These are phyloP conservation scores for Colletotrichum sp. DNA, from an alignment of 2,329 filamentous ascomycete genomes.

Conservation along the genomic window DNA sequence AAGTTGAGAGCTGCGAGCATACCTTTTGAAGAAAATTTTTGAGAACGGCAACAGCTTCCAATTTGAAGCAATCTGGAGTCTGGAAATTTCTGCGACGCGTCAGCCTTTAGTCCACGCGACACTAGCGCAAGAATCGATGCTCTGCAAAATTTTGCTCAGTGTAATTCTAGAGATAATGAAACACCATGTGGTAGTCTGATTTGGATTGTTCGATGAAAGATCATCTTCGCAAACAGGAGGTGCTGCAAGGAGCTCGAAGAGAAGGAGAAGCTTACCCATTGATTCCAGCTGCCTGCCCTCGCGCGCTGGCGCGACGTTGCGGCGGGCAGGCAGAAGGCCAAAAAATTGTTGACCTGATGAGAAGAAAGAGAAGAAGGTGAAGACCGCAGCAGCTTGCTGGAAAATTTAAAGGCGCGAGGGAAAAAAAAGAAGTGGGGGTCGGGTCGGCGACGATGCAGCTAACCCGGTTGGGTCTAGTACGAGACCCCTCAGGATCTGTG, in stretches of 20 bases:
- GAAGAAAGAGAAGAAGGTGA: slow-evolving; percentile 24
- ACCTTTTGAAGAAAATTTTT: slow-evolving; percentile 10
- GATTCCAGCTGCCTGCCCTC: not conserved
- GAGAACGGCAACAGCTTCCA: slow-evolving; percentile 40
- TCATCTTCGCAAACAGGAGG: slow-evolving; percentile 42
- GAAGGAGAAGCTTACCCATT: slow-evolving; percentile 11
- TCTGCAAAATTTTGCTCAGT: slow-evolving; percentile 54
- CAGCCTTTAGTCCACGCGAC: not conserved
- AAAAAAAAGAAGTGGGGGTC: slow-evolving; percentile 10
- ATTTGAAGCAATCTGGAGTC: slow-evolving; percentile 40
- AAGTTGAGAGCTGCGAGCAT: not conserved
- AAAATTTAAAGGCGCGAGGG: slow-evolving; percentile 18
- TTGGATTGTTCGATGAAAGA: slow-evolving; percentile 65
- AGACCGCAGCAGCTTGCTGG: slow-evolving; percentile 28
- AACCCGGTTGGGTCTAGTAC: slow-evolving; percentile 23
- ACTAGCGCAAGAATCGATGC: not conserved
- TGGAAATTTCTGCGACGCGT: not conserved
- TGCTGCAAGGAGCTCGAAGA: not conserved
- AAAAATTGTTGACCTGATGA: slow-evolving; percentile 23
- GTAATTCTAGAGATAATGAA: slow-evolving; percentile 56
- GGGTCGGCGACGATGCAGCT: slow-evolving; percentile 23
- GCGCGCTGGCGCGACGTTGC: not conserved
- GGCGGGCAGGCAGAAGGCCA: not conserved
- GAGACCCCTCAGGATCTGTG: slow-evolving; percentile 30
- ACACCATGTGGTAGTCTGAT: slow-evolving; percentile 64